phyloP scores from a whole-genome alignment of 2,329 filamentous ascomycete species.

The Pseudogymnoascus sp. region DNA sequence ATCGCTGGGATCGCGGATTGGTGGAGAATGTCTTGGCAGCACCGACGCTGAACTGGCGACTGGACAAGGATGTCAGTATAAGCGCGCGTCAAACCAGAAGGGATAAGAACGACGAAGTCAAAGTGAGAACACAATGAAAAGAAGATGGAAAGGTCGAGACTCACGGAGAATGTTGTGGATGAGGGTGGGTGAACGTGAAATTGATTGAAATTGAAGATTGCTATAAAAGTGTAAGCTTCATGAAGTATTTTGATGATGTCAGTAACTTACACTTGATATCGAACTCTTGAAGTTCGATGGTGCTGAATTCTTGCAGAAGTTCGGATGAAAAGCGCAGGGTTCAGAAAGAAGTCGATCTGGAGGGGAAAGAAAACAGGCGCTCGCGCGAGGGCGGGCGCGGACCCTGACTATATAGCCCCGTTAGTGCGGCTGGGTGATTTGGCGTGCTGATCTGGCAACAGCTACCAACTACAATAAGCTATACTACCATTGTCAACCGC shows the following conservation, averaged over 20 bases:
- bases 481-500: neutral
- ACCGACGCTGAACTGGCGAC: neutral
- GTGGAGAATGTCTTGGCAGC: conserved; percentile 5
- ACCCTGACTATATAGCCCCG: neutral
- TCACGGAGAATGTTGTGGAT: neutral
- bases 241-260: neutral
- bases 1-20: neutral
- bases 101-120: neutral
- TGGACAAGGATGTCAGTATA: neutral
- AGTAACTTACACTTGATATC: neutral
- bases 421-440: neutral
- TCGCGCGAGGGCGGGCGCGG: neutral
- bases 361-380: neutral
- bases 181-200: neutral
- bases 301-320: neutral
- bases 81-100: neutral
- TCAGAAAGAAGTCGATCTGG: neutral
- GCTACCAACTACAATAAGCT: neutral
- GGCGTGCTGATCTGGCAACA: neutral
- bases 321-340: neutral
- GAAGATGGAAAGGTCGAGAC: neutral
- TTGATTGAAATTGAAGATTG: neutral
- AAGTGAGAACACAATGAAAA: neutral
- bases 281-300: neutral
- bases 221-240: neutral